These are phyloP conservation scores for Diaporthe aspalathi DNA, from an alignment of 2,329 filamentous ascomycete genomes.

Conservation along the genomic window DNA sequence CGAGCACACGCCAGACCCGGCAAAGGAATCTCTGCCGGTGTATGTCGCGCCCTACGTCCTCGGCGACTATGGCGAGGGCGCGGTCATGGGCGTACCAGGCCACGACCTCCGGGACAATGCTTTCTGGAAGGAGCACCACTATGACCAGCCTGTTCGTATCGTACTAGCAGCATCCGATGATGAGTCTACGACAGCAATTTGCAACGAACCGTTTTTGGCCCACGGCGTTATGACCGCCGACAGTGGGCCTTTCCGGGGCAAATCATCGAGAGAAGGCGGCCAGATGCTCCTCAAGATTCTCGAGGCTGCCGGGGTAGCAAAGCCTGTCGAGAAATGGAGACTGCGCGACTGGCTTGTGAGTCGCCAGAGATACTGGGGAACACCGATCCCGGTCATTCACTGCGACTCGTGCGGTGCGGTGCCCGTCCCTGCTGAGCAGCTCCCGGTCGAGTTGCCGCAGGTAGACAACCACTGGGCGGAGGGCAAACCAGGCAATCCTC, in stretches of 20 bases:
- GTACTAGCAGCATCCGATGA: conserved; percentile 69
- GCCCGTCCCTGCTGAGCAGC: conserved; percentile 78
- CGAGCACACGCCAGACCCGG: conserved; percentile 60
- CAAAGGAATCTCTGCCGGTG: conserved; percentile 73
- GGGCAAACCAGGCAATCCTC: conserved; percentile 79
- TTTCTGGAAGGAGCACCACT: conserved; percentile 81
- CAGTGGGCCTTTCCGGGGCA: conserved; percentile 73
- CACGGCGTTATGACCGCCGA: conserved; percentile 75
- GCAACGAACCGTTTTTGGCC: conserved; percentile 68
- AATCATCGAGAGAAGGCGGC: conserved; percentile 72
- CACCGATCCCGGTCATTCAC: conserved; percentile 90
- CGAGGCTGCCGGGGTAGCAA: conserved; percentile 66
- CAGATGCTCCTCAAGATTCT: conserved; percentile 69
- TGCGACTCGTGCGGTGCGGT: conserved; percentile 81
- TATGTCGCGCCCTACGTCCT: conserved; percentile 89
- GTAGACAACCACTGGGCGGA: conserved; percentile 76
- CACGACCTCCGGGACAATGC: conserved; percentile 83
- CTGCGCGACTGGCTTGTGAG: conserved; percentile 91
- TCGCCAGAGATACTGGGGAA: conserved; percentile 92
- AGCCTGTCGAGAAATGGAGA: conserved; percentile 78
- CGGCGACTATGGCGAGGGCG: conserved; percentile 86
- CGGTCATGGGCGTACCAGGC: conserved; percentile 91
- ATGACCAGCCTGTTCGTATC: conserved; percentile 68
- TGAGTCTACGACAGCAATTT: conserved; percentile 56
- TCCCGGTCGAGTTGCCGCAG: conserved; percentile 80